These are phyloP conservation scores for Epithele typhae DNA, from an alignment of 768 basidiomycete species.

Conservation along the genomic window DNA sequence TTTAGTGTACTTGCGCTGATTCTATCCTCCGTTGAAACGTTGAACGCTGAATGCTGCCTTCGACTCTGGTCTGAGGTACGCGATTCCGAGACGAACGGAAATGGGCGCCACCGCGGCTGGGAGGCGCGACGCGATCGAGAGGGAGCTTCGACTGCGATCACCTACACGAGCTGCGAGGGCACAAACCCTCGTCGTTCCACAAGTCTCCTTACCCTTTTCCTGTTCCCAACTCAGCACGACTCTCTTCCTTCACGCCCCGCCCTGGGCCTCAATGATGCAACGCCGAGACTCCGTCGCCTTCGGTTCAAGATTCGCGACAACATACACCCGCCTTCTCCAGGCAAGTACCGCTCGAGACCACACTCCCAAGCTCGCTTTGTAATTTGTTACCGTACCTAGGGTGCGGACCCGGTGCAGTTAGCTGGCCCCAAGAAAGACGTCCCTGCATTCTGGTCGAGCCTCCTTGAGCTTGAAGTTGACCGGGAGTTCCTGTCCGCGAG, in stretches of 20 bases:
- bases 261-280: background rate
- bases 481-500: constrained; percentile 38
- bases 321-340: constrained; percentile 47
- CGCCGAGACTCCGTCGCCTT: constrained; percentile 17
- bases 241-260: constrained; percentile 4
- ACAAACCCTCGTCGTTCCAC: no score
- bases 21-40: background rate
- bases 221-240: background rate
- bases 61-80: no score
- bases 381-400: constrained; percentile 25
- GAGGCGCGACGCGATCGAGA: no score
- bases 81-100: no score
- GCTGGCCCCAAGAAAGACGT: constrained; percentile 37
- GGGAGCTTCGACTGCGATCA: no score
- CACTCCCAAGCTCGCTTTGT: background rate
- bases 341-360: constrained; percentile 17
- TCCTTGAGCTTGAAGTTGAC: constrained; percentile 52
- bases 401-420: constrained; percentile 40
- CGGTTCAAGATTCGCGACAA: constrained; percentile 43
- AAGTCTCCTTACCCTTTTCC: no score
- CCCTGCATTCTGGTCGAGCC: constrained; percentile 47
- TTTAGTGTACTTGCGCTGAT: background rate
- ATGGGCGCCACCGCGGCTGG: no score
- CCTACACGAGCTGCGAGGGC: no score
- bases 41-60: no score